Evolutionary conservation across 129 eudicot genomes (phyloP).

Genomic region (Helichrysum umbraculigerum): DNA sequence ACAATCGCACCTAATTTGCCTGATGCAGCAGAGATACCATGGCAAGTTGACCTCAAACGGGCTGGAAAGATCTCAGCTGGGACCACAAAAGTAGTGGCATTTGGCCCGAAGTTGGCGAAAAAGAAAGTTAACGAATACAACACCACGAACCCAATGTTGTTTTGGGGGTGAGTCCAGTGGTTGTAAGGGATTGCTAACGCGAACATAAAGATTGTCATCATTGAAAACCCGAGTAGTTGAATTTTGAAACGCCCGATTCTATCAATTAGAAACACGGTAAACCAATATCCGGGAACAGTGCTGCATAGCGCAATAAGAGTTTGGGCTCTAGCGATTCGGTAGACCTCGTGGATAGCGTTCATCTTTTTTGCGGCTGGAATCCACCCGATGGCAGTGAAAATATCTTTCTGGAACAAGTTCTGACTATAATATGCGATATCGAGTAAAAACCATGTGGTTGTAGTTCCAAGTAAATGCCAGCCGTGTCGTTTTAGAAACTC

Average conservation of each 20-base stretch:
- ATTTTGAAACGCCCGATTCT: constrained; percentile 46
- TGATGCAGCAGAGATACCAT: constrained; percentile 56
- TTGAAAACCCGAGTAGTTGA: constrained; percentile 46
- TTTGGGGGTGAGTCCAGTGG: constrained; percentile 52
- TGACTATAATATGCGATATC: constrained; percentile 57
- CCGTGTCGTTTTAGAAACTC: constrained; percentile 46
- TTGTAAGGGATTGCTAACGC: constrained; percentile 46
- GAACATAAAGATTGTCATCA: constrained; percentile 60
- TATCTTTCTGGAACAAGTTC: constrained; percentile 54
- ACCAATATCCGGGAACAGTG: constrained; percentile 57
- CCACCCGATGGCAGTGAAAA: constrained; percentile 56
- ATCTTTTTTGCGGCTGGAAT: constrained; percentile 47
- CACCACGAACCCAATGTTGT: constrained; percentile 48
- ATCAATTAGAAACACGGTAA: constrained; percentile 48
- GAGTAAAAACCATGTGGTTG: constrained; percentile 53
- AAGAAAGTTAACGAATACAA: constrained; percentile 58
- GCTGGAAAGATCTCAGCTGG: constrained; percentile 69
- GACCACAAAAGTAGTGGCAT: constrained; percentile 57
- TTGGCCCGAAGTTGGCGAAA: constrained; percentile 60
- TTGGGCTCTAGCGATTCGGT: constrained; percentile 47
- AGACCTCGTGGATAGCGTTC: constrained; percentile 49
- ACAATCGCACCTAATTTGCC: constrained; percentile 58
- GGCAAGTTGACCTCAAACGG: constrained; percentile 55
- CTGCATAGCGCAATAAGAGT: constrained; percentile 53
- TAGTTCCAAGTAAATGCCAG: constrained; percentile 51